Evolutionary conservation across 352 stramenopile genomes (phyloP).

Genomic region (Globisporangium orthogonon): DNA sequence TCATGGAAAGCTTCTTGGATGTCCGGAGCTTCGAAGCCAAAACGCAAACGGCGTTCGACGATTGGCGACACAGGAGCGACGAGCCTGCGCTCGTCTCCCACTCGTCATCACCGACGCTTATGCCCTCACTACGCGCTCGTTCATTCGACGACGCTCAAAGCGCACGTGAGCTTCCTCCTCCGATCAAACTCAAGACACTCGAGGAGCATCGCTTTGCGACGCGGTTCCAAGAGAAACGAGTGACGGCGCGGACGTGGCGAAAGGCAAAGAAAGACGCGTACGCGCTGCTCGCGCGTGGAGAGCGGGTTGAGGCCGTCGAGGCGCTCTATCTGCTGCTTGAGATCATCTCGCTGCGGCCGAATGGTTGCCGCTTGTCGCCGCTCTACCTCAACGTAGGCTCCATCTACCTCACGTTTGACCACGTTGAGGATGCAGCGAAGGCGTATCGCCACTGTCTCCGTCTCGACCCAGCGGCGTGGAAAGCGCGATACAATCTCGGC

Average conservation of each 20-base stretch:
- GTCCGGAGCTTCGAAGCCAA: conserved; percentile 8
- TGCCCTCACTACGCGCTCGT: not conserved
- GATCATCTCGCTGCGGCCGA: conserved; percentile 35
- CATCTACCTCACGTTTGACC: conserved; percentile 45
- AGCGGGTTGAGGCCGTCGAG: conserved; percentile 28
- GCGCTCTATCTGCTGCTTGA: conserved; percentile 57
- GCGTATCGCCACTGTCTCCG: conserved; percentile 43
- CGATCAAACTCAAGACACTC: conserved; percentile 39
- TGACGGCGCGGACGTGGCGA: conserved; percentile 38
- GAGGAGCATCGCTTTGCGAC: conserved; percentile 48
- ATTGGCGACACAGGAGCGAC: not conserved
- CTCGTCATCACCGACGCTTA: not conserved
- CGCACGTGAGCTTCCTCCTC: not conserved
- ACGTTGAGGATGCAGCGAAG: conserved; percentile 42
- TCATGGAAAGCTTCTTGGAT: conserved; percentile 9
- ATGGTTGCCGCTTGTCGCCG: conserved; percentile 19
- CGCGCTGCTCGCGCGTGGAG: conserved; percentile 19
- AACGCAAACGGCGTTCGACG: conserved; percentile 4
- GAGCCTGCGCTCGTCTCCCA: conserved; percentile 14
- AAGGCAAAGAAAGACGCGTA: conserved; percentile 20
- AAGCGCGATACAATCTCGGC: conserved; percentile 43
- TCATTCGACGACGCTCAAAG: not conserved
- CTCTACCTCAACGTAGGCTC: conserved; percentile 48
- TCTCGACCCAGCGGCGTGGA: conserved; percentile 30
- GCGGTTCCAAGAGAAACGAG: conserved; percentile 39